Conservation (phyloP, 495 filamentous ascomycete species). For the Neurospora sp. region DNA sequence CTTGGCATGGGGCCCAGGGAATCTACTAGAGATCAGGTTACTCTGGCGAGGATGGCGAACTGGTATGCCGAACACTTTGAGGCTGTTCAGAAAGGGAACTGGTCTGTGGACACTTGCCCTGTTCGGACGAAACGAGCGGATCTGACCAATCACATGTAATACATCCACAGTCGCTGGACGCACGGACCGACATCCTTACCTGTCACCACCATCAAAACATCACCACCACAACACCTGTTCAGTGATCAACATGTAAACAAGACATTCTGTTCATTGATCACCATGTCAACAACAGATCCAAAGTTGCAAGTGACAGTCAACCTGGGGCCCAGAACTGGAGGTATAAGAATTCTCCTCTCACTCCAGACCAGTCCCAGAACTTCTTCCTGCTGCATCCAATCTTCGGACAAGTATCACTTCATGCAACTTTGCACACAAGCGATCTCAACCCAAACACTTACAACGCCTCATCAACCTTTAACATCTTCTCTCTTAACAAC, state of each 20-base stretch:
- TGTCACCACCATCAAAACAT: neutral
- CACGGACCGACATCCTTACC: neutral
- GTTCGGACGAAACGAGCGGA: neutral
- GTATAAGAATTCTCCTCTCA: neutral
- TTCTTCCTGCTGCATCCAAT: neutral
- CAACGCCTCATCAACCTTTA: neutral
- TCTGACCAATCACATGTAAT: neutral
- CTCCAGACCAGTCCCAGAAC: neutral
- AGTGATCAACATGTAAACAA: neutral
- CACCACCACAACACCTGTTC: neutral
- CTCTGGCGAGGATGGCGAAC: neutral
- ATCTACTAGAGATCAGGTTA: neutral
- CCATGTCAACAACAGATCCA: neutral
- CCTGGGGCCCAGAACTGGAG: neutral
- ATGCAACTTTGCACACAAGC: neutral
- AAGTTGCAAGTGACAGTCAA: neutral
- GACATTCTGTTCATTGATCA: neutral
- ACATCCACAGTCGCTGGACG: neutral
- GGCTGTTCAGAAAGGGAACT: neutral
- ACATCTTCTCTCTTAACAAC: neutral
- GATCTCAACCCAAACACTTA: neutral
- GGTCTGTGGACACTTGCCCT: neutral
- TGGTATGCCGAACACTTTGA: neutral
- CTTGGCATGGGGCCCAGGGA: neutral
- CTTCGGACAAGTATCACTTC: neutral